Evolutionary conservation across 495 filamentous ascomycete species (phyloP).

Genomic region (Penicillium turbatum): DNA sequence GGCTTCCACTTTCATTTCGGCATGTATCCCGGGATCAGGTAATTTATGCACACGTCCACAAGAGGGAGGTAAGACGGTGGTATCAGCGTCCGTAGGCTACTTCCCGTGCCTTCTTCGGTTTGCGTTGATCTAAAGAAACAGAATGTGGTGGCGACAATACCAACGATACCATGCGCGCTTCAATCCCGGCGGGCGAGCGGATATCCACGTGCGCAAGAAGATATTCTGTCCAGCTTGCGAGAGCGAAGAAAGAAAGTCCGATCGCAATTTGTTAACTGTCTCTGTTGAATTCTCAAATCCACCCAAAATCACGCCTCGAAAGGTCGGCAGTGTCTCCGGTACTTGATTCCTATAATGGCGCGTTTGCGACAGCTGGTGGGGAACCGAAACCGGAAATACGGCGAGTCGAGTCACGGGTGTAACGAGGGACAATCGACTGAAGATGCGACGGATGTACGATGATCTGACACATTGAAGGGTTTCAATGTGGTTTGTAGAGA

Average conservation of each 20-base stretch:
- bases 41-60: background rate
- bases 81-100: background rate
- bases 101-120: constrained; percentile 2
- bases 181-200: constrained; percentile 15
- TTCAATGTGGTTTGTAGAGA: constrained; percentile 1
- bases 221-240: constrained; percentile 1
- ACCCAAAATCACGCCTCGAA: background rate
- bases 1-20: constrained; percentile 50
- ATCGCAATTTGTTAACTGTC: constrained; percentile 7
- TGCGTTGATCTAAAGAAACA: constrained; percentile 12
- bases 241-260: background rate
- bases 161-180: constrained; percentile 22
- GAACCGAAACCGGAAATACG: constrained; percentile 11
- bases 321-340: background rate
- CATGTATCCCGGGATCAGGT: constrained; percentile 25
- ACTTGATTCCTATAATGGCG: constrained; percentile 21
- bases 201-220: constrained; percentile 17
- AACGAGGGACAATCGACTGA: constrained; percentile 27
- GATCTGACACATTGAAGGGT: constrained; percentile 28
- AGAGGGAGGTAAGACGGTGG: background rate
- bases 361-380: constrained; percentile 25
- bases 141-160: constrained; percentile 16
- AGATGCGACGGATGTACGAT: constrained; percentile 8
- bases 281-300: background rate
- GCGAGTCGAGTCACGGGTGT: constrained; percentile 22